Conservation (phyloP, 257 asterid genomes). For the Penstemon davidsonii region DNA sequence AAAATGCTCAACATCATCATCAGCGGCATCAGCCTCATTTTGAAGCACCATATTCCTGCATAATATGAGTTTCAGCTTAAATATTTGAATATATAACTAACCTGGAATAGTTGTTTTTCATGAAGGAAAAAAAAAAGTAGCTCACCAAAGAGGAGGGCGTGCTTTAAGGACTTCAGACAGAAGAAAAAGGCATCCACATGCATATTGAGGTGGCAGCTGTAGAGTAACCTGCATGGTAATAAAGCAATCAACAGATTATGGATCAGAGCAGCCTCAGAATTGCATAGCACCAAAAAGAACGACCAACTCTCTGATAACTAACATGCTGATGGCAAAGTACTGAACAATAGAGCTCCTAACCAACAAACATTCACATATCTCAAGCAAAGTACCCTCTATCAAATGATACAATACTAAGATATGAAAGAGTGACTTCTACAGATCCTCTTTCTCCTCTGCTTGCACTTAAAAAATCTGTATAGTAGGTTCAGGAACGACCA, state of each 20-base stretch:
- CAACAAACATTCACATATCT: background rate
- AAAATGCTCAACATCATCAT: constrained; percentile 92
- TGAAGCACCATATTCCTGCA: constrained; percentile 82
- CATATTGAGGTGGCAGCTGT: constrained; percentile 96
- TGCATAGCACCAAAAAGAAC: background rate
- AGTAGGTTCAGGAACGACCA: background rate
- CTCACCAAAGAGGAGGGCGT: constrained; percentile 89
- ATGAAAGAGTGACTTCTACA: background rate
- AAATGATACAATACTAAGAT: background rate
- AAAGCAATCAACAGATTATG: constrained; percentile 19
- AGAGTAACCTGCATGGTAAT: constrained; percentile 60
- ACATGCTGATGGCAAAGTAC: background rate
- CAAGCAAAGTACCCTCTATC: background rate
- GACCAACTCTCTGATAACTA: background rate
- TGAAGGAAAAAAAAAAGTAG: constrained; percentile 3
- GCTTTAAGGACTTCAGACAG: constrained; percentile 95
- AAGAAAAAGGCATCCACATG: constrained; percentile 93
- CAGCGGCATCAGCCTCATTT: constrained; percentile 71
- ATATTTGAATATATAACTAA: constrained; percentile 1
- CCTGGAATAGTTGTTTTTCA: constrained; percentile 7
- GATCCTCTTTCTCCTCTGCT: background rate
- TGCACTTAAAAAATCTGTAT: background rate
- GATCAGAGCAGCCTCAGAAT: background rate
- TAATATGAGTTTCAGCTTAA: constrained; percentile 22
- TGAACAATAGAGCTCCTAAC: background rate